These are phyloP conservation scores for Hypoxylon sp. DNA, from an alignment of 2,329 filamentous ascomycete genomes.

Conservation along the genomic window DNA sequence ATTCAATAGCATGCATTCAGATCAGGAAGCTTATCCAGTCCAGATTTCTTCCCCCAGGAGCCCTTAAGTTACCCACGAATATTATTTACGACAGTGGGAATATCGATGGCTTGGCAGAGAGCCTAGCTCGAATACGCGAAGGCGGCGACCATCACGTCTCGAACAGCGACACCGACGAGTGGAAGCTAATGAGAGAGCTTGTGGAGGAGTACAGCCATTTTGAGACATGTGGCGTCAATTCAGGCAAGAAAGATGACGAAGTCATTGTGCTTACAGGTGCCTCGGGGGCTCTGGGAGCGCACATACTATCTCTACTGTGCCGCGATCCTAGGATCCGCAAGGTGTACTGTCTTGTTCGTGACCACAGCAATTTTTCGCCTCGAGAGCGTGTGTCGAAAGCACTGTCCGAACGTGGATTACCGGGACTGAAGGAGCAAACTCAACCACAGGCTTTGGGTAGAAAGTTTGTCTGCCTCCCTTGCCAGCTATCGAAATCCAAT, in stretches of 20 bases:
- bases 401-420: slow-evolving; percentile 54
- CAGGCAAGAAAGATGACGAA: slow-evolving; percentile 24
- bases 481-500: slow-evolving; percentile 61
- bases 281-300: slow-evolving; percentile 61
- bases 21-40: slow-evolving; percentile 59
- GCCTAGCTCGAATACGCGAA: slow-evolving; percentile 41
- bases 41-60: slow-evolving; percentile 36
- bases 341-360: slow-evolving; percentile 72
- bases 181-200: slow-evolving; percentile 50
- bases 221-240: neutral
- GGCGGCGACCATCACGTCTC: neutral
- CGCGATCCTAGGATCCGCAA: slow-evolving; percentile 56
- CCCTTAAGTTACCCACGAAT: slow-evolving; percentile 64
- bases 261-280: slow-evolving; percentile 52
- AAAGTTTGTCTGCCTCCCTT: slow-evolving; percentile 64
- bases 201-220: slow-evolving; percentile 51
- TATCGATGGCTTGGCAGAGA: slow-evolving; percentile 54
- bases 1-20: slow-evolving; percentile 71
- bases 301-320: slow-evolving; percentile 64
- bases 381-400: slow-evolving; percentile 62
- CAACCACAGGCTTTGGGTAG: slow-evolving; percentile 46
- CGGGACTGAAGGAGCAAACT: slow-evolving; percentile 30
- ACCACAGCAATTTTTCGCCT: slow-evolving; percentile 59
- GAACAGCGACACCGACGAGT: slow-evolving; percentile 30
- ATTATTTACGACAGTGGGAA: slow-evolving; percentile 73